phyloP scores from a whole-genome alignment of 306 rosid species.

The Cicer pinnatifidum region DNA sequence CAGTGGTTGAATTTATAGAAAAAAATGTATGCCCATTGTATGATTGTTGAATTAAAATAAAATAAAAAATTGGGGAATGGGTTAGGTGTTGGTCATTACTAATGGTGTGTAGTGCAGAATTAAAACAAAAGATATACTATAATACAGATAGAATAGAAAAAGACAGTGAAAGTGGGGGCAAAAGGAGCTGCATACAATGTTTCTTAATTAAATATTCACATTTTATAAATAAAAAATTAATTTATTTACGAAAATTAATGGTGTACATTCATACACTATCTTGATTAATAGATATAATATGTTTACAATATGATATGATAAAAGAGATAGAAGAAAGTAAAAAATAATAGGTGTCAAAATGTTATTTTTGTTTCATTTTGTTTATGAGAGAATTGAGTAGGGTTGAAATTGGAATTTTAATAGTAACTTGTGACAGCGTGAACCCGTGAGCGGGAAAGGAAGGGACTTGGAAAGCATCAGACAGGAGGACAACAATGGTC shows the following conservation, averaged over 20 bases:
- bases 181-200: conserved; percentile 1
- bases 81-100: neutral
- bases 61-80: conserved; percentile 31
- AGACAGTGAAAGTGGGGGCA: conserved; percentile 17
- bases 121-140: neutral
- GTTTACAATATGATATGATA: no score
- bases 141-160: conserved; percentile 12
- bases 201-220: neutral
- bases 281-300: no score
- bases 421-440: neutral
- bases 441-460: conserved; percentile 15
- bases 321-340: no score
- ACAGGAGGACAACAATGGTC: neutral
- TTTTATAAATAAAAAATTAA: neutral
- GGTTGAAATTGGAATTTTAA: neutral
- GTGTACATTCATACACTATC: no score
- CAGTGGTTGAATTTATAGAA: conserved; percentile 60
- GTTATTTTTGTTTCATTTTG: no score
- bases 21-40: conserved; percentile 36
- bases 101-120: conserved; percentile 9
- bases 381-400: no score
- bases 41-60: conserved; percentile 37
- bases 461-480: conserved; percentile 39
- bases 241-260: no score
- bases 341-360: no score